Conservation (phyloP, 345 rosid species). For the Melastoma malabathricum region DNA sequence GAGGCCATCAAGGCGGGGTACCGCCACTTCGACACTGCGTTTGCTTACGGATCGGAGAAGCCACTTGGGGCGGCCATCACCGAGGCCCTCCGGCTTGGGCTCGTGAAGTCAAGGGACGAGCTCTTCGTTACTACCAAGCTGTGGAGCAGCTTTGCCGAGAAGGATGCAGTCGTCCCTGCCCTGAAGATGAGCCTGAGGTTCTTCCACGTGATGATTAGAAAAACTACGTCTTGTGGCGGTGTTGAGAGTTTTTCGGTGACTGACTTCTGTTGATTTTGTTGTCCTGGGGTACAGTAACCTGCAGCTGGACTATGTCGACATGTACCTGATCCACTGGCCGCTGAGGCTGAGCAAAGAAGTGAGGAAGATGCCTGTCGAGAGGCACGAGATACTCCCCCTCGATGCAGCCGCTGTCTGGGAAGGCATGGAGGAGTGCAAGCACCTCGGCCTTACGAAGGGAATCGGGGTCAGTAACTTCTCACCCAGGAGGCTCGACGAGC, state of each 20-base stretch:
- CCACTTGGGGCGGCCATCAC: slow-evolving; percentile 13
- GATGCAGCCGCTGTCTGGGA: slow-evolving; percentile 22
- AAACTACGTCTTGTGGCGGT: too few relatives aligned
- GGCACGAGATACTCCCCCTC: slow-evolving; percentile 10
- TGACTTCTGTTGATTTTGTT: not conserved
- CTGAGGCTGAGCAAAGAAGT: slow-evolving; percentile 12
- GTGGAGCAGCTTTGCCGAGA: slow-evolving; percentile 10
- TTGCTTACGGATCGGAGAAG: slow-evolving; percentile 12
- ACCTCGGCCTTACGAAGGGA: slow-evolving; percentile 16
- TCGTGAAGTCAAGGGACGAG: slow-evolving; percentile 20
- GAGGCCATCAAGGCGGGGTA: slow-evolving; percentile 19
- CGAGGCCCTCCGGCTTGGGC: slow-evolving; percentile 13
- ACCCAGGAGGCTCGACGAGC: slow-evolving; percentile 9
- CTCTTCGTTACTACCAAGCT: slow-evolving; percentile 22
- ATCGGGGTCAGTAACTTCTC: slow-evolving; percentile 20
- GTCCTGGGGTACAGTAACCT: slow-evolving; percentile 15
- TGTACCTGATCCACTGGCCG: slow-evolving; percentile 26
- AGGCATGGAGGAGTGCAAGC: slow-evolving; percentile 21
- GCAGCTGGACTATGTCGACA: slow-evolving; percentile 18
- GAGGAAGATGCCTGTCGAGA: slow-evolving; percentile 1
- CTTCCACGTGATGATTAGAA: too few relatives aligned
- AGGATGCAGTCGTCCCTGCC: slow-evolving; percentile 12
- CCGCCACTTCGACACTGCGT: slow-evolving; percentile 21
- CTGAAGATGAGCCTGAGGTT: slow-evolving; percentile 17
- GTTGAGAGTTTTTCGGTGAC: too few relatives aligned